Base-by-base conservation (phyloP, 768 basidiomycete genomes). In the Omphalotus guepiniiformis region DNA sequence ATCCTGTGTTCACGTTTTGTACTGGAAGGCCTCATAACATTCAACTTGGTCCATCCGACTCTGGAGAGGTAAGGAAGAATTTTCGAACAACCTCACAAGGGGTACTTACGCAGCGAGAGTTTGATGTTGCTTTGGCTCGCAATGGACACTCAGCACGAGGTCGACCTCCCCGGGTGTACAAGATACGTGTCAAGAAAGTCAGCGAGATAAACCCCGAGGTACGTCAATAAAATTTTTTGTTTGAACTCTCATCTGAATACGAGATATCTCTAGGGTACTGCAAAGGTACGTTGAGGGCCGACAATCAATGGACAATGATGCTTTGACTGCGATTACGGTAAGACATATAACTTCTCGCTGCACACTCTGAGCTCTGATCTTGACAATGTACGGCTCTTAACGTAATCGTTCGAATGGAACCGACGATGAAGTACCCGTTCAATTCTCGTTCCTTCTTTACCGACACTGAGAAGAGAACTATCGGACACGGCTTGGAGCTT, bases 401-500 rank as follows among this genome's bases (percentile, higher is more conserved):
- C 50, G 82, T 89, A 3, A 82, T 82, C 9, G 73, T 91, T 13
- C 76, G 88, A 0, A 86, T 86, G 83, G 77, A 79, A 45, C 88
- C 88, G 0, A 83, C 77, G 2, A 60, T 79, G 58, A 72, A 73
- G 16, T 80, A 82, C 47, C 85, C 88, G 0, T 87, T 82, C 71
- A 84, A 88, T 43, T 75, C 81, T 6, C 76, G 88, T 0, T 87
- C 85, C 0, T 89, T 91, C 64, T 91, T 83, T 60, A 84, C 83
- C 0, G 63, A 76, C 19, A 59, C 65, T 1, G 85, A 80, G 42
- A 73, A 65, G 7, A 73, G 67, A 37, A 55, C 63, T 23, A 70
- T 88, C 21, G 83, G 86, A 1, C 58, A 61, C 0, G 88, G 89
- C 0, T 70, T 91, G 3, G 74, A 79, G 12, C 71, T 88, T 0